Evolutionary conservation across 495 filamentous ascomycete species (phyloP), one percentile per base, ranked within the genome.

Genomic region (Chaetomium cochliodes): DNA sequence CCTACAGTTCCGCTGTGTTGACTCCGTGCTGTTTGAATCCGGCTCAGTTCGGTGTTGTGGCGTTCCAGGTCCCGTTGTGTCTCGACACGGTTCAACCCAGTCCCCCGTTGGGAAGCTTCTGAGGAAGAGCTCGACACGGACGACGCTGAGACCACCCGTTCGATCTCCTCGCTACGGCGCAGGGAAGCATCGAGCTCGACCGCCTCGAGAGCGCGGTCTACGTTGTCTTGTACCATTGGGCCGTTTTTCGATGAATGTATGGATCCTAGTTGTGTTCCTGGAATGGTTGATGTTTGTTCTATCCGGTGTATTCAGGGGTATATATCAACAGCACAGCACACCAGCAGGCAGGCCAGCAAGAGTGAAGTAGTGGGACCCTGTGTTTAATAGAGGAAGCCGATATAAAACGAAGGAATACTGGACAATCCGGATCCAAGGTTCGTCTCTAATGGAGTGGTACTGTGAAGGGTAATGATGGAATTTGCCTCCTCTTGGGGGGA

Each of bases 1-100:
- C 91, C 91, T 18, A 96, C 89, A 25, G 91, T 93, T 22, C 77
- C 86, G 70, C 80, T 87, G 73, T 93, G 90, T 74, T 93, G 90
- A 60, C 84, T 90, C 57, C 85, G 73, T 20, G 85, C 83, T 4
- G 90, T 96, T 61, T 90, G 84, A 62, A 93, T 92, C 12, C 91
- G 84, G 69, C 86, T 88, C 22, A 96, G 76, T 56, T 86, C 88
- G 50, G 90, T 92, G n/a, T 81, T 83, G 72, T 91, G 84, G 65
- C 88, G 77, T 68, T 91, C 90, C n/a, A 92, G 79, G 66, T 88
- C 87, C 69, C 78, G 73, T 62, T 84, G 81, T 9, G 89, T 92
- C 37, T 84, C 80, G n/a, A 87, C 77, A 47, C 85, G 80, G 62
- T 81, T 84, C 76, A 91, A 80, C 70, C 68, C 73, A 11, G 69